These are phyloP conservation scores for Rugonectria rugulosa DNA, from an alignment of 2,329 filamentous ascomycete genomes.

Conservation along the genomic window DNA sequence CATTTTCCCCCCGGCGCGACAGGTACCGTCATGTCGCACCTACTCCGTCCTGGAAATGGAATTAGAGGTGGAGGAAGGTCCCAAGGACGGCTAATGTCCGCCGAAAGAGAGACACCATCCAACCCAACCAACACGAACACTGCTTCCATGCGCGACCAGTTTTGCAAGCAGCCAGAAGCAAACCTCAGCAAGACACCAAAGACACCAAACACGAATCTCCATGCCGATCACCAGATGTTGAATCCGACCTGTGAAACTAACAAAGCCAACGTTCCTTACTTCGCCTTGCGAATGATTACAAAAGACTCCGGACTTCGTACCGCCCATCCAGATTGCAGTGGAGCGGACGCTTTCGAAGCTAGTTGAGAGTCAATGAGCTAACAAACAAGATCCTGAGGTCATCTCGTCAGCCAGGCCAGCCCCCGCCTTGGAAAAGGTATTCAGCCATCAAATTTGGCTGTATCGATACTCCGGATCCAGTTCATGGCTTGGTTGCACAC, in stretches of 20 bases:
- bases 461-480: constrained; percentile 11
- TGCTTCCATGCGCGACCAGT: too few relatives aligned
- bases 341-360: constrained; percentile 14
- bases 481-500: background rate
- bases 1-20: background rate
- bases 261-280: too few relatives aligned
- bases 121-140: background rate
- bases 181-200: too few relatives aligned
- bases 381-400: constrained; percentile 12
- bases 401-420: constrained; percentile 5
- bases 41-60: constrained; percentile 17
- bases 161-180: too few relatives aligned
- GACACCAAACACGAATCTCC: background rate
- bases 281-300: too few relatives aligned
- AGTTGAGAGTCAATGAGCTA: constrained; percentile 12
- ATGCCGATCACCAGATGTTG: too few relatives aligned
- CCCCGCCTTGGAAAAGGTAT: constrained; percentile 10
- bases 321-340: constrained; percentile 17
- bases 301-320: constrained; percentile 4
- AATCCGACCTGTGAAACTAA: too few relatives aligned
- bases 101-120: constrained; percentile 7
- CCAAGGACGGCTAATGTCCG: constrained; percentile 6
- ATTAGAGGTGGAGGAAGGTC: background rate
- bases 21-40: constrained; percentile 1
- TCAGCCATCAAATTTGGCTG: constrained; percentile 6